phyloP scores from a whole-genome alignment of 129 eudicot species.

The Flaveria bidentis region DNA sequence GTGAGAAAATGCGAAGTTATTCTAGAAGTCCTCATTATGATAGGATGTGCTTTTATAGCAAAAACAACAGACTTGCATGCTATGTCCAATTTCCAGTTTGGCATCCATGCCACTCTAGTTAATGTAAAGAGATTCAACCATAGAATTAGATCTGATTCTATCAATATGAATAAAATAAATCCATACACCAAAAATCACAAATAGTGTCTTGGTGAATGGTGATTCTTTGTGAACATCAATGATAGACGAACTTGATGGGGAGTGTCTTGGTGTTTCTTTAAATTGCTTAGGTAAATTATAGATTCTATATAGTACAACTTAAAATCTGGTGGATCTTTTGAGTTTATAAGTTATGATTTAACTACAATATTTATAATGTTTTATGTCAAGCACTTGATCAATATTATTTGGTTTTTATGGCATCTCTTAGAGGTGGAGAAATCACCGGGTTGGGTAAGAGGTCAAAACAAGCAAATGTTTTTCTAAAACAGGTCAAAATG shows the following conservation, averaged over 20 bases:
- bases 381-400: neutral
- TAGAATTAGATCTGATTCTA: neutral
- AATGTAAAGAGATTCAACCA: neutral
- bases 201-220: no score
- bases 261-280: neutral
- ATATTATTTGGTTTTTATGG: neutral
- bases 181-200: neutral
- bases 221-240: neutral
- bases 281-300: neutral
- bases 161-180: neutral
- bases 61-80: slow-evolving; percentile 6
- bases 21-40: neutral
- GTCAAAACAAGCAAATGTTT: neutral
- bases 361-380: neutral
- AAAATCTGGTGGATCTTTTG: neutral
- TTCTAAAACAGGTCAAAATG: neutral
- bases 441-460: neutral
- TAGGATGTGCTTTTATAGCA: neutral
- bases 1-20: neutral
- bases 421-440: slow-evolving; percentile 1
- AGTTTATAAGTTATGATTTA: neutral
- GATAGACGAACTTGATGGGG: neutral
- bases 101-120: neutral
- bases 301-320: neutral
- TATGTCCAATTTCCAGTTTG: neutral